Evolutionary conservation across 1,284 basidiomycete genomes (phyloP).

Genomic region (Volvariella volvacea): DNA sequence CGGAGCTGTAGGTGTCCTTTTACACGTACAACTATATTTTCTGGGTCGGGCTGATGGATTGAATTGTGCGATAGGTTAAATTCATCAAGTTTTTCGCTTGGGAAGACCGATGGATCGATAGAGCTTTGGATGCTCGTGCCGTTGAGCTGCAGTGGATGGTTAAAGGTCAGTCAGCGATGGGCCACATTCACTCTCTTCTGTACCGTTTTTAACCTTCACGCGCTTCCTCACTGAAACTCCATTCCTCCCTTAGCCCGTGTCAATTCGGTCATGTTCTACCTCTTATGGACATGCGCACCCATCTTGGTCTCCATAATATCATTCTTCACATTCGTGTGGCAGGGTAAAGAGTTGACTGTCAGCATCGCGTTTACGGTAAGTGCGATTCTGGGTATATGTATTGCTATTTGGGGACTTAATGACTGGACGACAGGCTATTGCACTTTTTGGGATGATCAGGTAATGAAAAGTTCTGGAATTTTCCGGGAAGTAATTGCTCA

Average conservation of each 20-base stretch:
- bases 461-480: conserved; percentile 14
- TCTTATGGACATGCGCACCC: conserved; percentile 61
- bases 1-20: conserved; percentile 40
- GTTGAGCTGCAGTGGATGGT: conserved; percentile 67
- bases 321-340: conserved; percentile 56
- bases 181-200: no score
- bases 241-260: conserved; percentile 54
- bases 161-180: conserved; percentile 44
- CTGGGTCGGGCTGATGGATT: no score
- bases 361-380: conserved; percentile 66
- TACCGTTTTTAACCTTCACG: no score
- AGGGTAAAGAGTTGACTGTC: conserved; percentile 61
- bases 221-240: no score
- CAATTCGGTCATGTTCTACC: conserved; percentile 57
- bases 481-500: neutral
- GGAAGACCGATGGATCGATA: conserved; percentile 70
- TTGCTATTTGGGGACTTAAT: conserved; percentile 2
- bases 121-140: conserved; percentile 49
- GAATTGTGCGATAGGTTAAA: conserved; percentile 40
- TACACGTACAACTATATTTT: neutral
- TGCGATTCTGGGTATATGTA: conserved; percentile 7
- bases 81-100: conserved; percentile 88
- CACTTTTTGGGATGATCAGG: conserved; percentile 69
- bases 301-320: conserved; percentile 65
- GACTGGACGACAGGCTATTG: conserved; percentile 42